A percentile compares a stretch with the other conserved stretches of the same genome.
These are phyloP conservation scores for Cladorrhinum sp. DNA, from an alignment of 2,329 filamentous ascomycete species.

Conservation along the genomic window DNA sequence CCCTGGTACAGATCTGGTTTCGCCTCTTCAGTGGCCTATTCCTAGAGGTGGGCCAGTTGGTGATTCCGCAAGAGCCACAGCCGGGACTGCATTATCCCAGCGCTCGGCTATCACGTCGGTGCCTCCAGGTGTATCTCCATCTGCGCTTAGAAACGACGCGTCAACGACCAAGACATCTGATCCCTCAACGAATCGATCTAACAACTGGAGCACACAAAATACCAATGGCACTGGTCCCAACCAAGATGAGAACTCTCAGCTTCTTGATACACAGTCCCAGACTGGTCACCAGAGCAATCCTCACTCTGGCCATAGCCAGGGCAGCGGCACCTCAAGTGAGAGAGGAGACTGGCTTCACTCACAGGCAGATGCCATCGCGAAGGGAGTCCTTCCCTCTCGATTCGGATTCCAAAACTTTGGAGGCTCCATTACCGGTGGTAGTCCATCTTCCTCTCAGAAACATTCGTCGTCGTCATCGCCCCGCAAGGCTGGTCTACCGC, in stretches of 20 bases:
- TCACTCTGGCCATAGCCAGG: slow-evolving; percentile 38
- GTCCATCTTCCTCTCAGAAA: slow-evolving; percentile 40
- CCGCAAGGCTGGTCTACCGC: slow-evolving; percentile 33
- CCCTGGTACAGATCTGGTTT: slow-evolving; percentile 40
- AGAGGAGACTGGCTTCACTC: slow-evolving; percentile 54
- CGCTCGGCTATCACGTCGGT: slow-evolving; percentile 57
- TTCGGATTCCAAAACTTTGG: slow-evolving; percentile 6
- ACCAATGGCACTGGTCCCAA: slow-evolving; percentile 61
- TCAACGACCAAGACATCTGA: slow-evolving; percentile 90
- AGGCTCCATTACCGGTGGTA: slow-evolving; percentile 25
- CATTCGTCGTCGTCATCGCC: slow-evolving; percentile 20
- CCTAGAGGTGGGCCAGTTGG: slow-evolving; percentile 28
- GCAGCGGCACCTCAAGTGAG: slow-evolving; percentile 44
- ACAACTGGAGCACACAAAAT: slow-evolving; percentile 66
- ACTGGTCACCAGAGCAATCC: slow-evolving; percentile 23
- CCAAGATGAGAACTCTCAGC: slow-evolving; percentile 46
- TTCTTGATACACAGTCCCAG: slow-evolving; percentile 48
- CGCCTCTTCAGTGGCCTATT: slow-evolving; percentile 44
- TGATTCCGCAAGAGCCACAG: slow-evolving; percentile 38
- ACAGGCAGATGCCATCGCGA: slow-evolving; percentile 51
- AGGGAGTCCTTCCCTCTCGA: slow-evolving; percentile 28
- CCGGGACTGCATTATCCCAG: slow-evolving; percentile 61
- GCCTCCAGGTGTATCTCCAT: slow-evolving; percentile 56
- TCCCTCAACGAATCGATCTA: slow-evolving; percentile 58
- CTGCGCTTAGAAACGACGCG: slow-evolving; percentile 71